Conservation (phyloP, 176 grass and related monocot genomes). For the Chrysopogon serrulatus region DNA sequence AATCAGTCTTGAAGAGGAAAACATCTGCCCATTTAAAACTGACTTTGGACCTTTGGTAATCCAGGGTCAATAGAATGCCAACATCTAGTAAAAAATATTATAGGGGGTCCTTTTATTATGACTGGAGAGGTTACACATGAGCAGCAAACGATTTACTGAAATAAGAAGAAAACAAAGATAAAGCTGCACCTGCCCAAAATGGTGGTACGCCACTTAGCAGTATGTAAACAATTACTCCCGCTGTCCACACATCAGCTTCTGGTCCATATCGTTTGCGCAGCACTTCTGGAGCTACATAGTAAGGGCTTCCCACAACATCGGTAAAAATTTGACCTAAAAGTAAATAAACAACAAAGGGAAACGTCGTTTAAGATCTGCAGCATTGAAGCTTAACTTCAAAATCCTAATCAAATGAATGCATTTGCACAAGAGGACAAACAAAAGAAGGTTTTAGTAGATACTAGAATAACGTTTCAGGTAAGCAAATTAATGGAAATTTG, state of each 20-base stretch:
- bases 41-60: background rate
- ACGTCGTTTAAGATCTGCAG: background rate
- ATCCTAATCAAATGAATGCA: background rate
- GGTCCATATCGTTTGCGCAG: constrained; percentile 67
- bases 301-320: constrained; percentile 87
- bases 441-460: background rate
- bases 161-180: background rate
- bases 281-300: constrained; percentile 92
- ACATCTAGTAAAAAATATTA: background rate
- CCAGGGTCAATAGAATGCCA: background rate
- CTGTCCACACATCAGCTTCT: constrained; percentile 94
- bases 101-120: background rate
- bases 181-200: constrained; percentile 61
- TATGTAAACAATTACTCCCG: constrained; percentile 90
- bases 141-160: background rate
- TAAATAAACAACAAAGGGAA: background rate
- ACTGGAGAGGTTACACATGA: background rate
- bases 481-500: background rate
- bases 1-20: constrained; percentile 13
- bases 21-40: background rate
- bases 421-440: background rate
- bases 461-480: background rate
- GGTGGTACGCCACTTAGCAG: constrained; percentile 78
- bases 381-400: background rate
- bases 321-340: constrained; percentile 76